Evolutionary conservation across 345 rosid species (phyloP), one percentile per base, ranked within the genome.

Genomic region (Schrenkiella parvula): DNA sequence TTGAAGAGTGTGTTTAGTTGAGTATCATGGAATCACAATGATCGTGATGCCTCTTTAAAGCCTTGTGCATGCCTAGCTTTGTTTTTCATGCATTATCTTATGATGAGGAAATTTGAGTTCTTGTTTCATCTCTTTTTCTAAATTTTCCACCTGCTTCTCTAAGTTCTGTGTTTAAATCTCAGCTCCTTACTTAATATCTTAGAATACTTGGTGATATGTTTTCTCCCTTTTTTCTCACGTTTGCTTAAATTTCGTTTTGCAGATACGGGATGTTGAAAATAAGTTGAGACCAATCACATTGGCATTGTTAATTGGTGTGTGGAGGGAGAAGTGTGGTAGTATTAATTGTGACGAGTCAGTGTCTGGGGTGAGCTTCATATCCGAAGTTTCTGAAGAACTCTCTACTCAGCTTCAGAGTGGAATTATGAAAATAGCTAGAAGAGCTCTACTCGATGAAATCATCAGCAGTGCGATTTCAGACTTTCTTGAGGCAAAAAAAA

Each of bases 391-490:
- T 46, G 91, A 88, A 69, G 90, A 74, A 52, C 80, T 95, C 76
- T 88, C 97, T 76, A 72, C 65, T 68, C 89, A 92, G 81, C 82
- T 95, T 77, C 99, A 92, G 67, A 52, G 81, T 43, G 92, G 91
- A 68, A 84, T 95, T 62, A 73, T 92, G 82, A 89, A 86, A 81
- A 78, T 81, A 31, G 92, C 93, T 46, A 93, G 98, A 64, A 83
- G 93, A 78, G 87, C 87, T 75, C 70, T 87, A 14, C 72, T 95
- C n/a, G 93, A 95, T 80, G 97, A 92, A 79, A 85, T 95, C 74
- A 86, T 92, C 53, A 77, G 90, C 72, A 74, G 78, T 63, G 71
- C 82, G 42, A 86, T 92, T 55, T 76, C 87, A 43, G 96, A 87
- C 57, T 83, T 79, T 44, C 70, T 75, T 58, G 73, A 76, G 69